These are phyloP conservation scores for Rhododendron molle DNA, from an alignment of 148 eudicot species.

Conservation along the genomic window DNA sequence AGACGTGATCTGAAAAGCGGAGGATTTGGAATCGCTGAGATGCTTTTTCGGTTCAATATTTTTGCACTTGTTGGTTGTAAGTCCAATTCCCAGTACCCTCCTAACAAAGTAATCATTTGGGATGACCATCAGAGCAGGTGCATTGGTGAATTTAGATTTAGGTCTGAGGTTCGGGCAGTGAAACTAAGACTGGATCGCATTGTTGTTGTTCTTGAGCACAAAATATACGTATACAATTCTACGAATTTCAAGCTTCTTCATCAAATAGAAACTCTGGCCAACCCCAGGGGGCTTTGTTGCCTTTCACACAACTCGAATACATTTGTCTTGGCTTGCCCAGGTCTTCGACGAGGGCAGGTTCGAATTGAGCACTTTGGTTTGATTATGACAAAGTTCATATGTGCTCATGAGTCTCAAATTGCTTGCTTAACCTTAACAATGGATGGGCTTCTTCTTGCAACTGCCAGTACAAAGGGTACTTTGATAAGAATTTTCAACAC, in stretches of 20 bases:
- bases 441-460: conserved; percentile 34
- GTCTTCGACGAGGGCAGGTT: conserved; percentile 37
- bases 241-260: conserved; percentile 31
- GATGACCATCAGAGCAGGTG: conserved; percentile 20
- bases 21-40: conserved; percentile 32
- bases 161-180: conserved; percentile 37
- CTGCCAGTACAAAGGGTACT: conserved; percentile 44
- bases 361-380: conserved; percentile 35
- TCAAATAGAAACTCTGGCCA: conserved; percentile 39
- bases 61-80: conserved; percentile 36
- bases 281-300: conserved; percentile 41
- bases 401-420: conserved; percentile 39
- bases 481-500: conserved; percentile 35
- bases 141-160: conserved; percentile 27
- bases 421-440: conserved; percentile 30
- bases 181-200: conserved; percentile 27
- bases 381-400: conserved; percentile 26
- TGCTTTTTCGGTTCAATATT: conserved; percentile 37
- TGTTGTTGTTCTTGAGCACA: conserved; percentile 35
- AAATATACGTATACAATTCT: conserved; percentile 33
- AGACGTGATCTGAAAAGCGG: conserved; percentile 30
- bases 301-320: conserved; percentile 25
- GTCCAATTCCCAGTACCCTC: conserved; percentile 32
- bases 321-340: conserved; percentile 32
- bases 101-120: conserved; percentile 21